phyloP scores from a whole-genome alignment of 805 yeast species.

The Tetrapisispora namnaoensis region DNA sequence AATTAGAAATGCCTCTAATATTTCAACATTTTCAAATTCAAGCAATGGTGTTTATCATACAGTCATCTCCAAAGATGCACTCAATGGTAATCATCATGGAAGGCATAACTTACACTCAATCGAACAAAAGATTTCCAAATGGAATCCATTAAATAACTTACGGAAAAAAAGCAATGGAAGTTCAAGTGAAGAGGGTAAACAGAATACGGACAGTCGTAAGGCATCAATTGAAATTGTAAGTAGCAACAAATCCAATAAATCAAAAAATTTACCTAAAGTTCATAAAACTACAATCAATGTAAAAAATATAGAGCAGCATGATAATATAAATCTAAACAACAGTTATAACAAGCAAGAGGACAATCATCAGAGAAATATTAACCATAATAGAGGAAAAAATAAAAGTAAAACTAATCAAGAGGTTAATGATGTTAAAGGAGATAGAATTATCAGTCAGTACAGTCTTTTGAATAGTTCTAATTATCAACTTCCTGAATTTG shows the following conservation, averaged over 20 bases:
- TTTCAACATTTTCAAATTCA: conserved; percentile 1
- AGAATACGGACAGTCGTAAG: not conserved
- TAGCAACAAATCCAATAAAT: not conserved
- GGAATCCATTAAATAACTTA: conserved; percentile 24
- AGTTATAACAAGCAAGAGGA: not conserved
- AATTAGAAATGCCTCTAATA: conserved; percentile 7
- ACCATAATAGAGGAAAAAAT: not conserved
- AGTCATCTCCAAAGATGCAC: conserved; percentile 17
- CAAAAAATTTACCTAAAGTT: not conserved
- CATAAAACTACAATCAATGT: no score
- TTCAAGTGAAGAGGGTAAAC: not conserved
- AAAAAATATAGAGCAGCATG: no score
- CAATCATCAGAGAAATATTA: not conserved
- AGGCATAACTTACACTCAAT: conserved; percentile 13
- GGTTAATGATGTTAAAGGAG: not conserved
- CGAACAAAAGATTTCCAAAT: conserved; percentile 23
- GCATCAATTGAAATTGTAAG: not conserved
- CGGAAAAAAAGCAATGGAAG: conserved; percentile 20
- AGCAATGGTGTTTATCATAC: conserved; percentile 15
- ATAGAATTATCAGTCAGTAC: conserved; percentile 7
- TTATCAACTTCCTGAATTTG: conserved; percentile 20
- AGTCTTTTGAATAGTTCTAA: conserved; percentile 10
- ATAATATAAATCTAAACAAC: no score
- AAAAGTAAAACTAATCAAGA: not conserved
- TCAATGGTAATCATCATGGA: conserved; percentile 9